phyloP scores from a whole-genome alignment of 495 filamentous ascomycete species.

The Aspergillus heteromorphus region DNA sequence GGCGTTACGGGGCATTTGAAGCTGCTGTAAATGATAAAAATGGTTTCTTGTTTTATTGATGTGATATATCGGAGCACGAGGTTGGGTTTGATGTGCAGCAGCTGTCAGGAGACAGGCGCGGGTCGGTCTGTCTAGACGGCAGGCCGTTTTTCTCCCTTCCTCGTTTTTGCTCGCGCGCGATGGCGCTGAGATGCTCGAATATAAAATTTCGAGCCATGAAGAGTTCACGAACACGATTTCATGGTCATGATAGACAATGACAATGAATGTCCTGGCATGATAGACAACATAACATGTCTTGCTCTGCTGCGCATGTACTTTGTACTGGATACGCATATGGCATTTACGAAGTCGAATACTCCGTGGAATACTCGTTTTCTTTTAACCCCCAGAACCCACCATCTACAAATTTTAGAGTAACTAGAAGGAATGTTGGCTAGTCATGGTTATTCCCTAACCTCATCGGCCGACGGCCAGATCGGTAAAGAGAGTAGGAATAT shows the following conservation, averaged over 20 bases:
- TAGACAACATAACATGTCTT: too few relatives aligned
- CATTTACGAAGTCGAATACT: slow-evolving; percentile 2
- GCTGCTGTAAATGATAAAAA: slow-evolving; percentile 64
- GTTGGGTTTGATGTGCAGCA: neutral
- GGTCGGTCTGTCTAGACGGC: too few relatives aligned
- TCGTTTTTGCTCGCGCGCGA: too few relatives aligned
- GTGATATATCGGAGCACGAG: neutral
- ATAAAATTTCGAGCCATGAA: neutral
- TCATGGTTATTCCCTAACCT: slow-evolving; percentile 84
- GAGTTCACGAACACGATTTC: neutral
- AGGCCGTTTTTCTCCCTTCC: neutral
- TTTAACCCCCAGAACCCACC: neutral
- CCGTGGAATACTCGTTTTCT: too few relatives aligned
- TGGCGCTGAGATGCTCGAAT: neutral
- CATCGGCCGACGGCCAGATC: slow-evolving; percentile 72
- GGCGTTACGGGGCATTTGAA: slow-evolving; percentile 83
- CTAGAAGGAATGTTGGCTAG: slow-evolving; percentile 55
- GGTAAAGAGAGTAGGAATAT: slow-evolving; percentile 84
- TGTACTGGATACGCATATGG: neutral
- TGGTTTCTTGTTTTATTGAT: neutral
- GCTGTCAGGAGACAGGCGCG: neutral
- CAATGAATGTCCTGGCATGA: too few relatives aligned
- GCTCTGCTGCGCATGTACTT: neutral
- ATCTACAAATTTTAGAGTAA: neutral
- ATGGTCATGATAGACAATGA: neutral